Evolutionary conservation across 441 rosid species (phyloP), one percentile per base, ranked within the genome.

Genomic region (Arabidopsis lyrata): DNA sequence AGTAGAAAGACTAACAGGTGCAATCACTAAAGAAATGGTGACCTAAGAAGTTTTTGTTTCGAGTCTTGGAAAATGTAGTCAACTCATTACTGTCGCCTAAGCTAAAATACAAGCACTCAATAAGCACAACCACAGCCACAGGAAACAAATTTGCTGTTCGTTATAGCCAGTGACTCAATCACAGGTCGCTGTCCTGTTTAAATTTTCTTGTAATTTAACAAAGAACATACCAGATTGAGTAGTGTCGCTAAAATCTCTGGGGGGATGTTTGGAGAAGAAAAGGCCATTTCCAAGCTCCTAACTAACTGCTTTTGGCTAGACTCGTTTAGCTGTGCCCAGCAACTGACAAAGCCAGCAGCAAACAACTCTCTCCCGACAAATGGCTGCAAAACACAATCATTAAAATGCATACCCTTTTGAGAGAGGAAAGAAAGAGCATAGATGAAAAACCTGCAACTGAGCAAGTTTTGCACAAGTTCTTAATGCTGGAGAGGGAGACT

Each of bases 291-390:
- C 82, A 96, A 81, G 84, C 95, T 94, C 73, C 88, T 88, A 78
- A 96, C 99, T 78, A 96, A 74, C 80, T 94, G 99, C 79, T 85
- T 89, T 84, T 94, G 99, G 82, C 98, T 92, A 74, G 87, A 66
- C 74, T 92, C 99, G 64, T 83, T 88, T 73, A 96, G 87, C 79
- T 96, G 94, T 60, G 91, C 85, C 99, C 99, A 96, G 86, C 99
- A 96, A 84, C 99, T 96, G 78, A 96, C 98, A 84, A 96, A 96
- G 75, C 99, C 98, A 81, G 99, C 99, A 59, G 99, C 97, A 80
- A 96, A 96, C 86, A 96, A 82, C 84, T 94, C 99, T 79, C 99
- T 88, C 62, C 99, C 99, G 63, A 92, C 92, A 74, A 87, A 86
- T 83, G 99, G 99, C 99, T 96, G 95, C 80, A 82, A 81, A 68